Evolutionary conservation across 495 filamentous ascomycete genomes (phyloP), one percentile per base, ranked within the genome.

Genomic region (Chaetomium cochliodes): DNA sequence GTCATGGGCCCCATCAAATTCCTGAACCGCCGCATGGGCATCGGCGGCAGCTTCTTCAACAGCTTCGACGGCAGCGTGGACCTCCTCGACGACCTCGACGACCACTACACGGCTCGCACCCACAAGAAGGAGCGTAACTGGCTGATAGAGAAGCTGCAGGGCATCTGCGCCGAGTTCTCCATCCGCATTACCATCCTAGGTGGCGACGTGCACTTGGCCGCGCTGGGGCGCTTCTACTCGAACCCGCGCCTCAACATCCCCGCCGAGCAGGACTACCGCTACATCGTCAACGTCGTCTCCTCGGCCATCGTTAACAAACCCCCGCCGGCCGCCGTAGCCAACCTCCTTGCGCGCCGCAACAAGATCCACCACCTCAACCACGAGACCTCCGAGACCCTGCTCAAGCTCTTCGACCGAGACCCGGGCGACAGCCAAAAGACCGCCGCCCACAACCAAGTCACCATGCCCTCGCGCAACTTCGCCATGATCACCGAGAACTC

Each of bases 301-400:
- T 97, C 93, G 0, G 92, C 92, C 50, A 82, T 98, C 73, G 93
- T 92, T 66, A 97, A 97, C 80, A 94, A 96, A 78, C 93, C 93
- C 9, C 93, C 93, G 1, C 92, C 93, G 20, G 72, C 76, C 67
- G 88, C 92, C 2, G 90, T 98, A n/a, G 92, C 92, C 42, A 93
- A 96, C 69, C 81, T 98, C 11, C 80, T 98, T 18, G 90, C 92
- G 3, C 79, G 86, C 52, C 79, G 92, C 51, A 97, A 98, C 80
- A 96, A 93, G 77, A 89, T 97, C 63, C 93, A 97, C 72, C 92
- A 93, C 71, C 80, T 97, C n/a, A 89, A 94, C 73, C 70, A 81
- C 51, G 81, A 91, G 28, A 96, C 92, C 4, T 90, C 96, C 73
- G 93, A 97, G 81, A 96, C 93, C 0, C 81, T 97, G 16, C 86